Conservation (phyloP, 495 filamentous ascomycete genomes). For the Pyrenopolyporus hunteri region DNA sequence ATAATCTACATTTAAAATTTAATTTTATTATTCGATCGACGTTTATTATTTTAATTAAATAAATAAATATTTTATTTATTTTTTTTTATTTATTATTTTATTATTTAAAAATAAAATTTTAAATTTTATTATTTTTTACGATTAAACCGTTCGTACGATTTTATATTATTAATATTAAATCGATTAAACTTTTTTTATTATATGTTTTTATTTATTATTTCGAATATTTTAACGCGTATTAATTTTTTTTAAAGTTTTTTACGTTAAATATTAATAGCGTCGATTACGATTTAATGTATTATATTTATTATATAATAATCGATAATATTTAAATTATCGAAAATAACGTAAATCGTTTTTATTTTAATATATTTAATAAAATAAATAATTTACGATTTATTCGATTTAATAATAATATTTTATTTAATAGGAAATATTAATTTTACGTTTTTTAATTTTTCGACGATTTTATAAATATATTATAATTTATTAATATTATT, state of each 20-base stretch:
- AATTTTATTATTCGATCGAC: too few relatives aligned
- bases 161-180: too few relatives aligned
- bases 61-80: too few relatives aligned
- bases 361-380: background rate
- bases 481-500: background rate
- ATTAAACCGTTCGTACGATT: too few relatives aligned
- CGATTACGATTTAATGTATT: background rate
- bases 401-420: background rate
- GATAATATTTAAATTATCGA: background rate
- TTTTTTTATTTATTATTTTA: too few relatives aligned
- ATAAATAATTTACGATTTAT: background rate
- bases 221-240: background rate
- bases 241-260: background rate
- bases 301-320: background rate
- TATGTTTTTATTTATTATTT: background rate
- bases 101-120: too few relatives aligned
- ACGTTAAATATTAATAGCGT: background rate
- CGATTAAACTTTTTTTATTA: too few relatives aligned
- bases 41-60: too few relatives aligned
- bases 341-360: background rate
- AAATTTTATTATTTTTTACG: too few relatives aligned
- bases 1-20: too few relatives aligned
- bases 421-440: background rate
- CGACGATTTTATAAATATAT: too few relatives aligned
- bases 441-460: background rate